Conservation (phyloP, 2,329 filamentous ascomycete species). For the Pseudopyricularia javanii region DNA sequence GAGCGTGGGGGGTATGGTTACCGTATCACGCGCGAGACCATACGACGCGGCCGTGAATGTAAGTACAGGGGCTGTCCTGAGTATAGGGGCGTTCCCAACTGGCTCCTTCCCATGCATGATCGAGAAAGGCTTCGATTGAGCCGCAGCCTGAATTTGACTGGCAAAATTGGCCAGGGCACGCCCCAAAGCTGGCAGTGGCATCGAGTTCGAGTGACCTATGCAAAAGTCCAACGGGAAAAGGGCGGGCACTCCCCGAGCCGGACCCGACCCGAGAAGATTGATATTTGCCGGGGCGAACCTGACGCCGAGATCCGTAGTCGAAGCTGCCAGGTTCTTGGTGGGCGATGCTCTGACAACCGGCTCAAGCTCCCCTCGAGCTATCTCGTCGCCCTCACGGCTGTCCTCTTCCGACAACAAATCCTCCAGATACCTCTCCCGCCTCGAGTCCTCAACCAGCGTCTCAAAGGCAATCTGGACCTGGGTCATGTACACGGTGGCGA, state of each 20-base stretch:
- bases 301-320: conserved; percentile 24
- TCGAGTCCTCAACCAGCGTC: conserved; percentile 29
- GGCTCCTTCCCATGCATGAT: not conserved
- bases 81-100: conserved; percentile 3
- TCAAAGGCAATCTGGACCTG: conserved; percentile 31
- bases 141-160: not conserved
- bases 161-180: conserved; percentile 3
- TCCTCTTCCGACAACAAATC: conserved; percentile 10
- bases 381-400: conserved; percentile 6
- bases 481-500: conserved; percentile 26
- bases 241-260: not conserved
- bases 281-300: conserved; percentile 19
- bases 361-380: conserved; percentile 9
- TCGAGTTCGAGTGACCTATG: conserved; percentile 23
- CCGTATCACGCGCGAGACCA: conserved; percentile 19
- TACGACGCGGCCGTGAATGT: conserved; percentile 27
- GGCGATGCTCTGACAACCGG: not conserved
- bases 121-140: not conserved
- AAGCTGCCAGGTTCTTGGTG: conserved; percentile 7
- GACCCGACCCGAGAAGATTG: not conserved
- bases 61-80: conserved; percentile 18
- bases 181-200: conserved; percentile 20
- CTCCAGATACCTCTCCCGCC: conserved; percentile 24
- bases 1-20: conserved; percentile 17
- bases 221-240: conserved; percentile 23